phyloP scores from a whole-genome alignment of 2,329 filamentous ascomycete genomes.

The Epicoccum nigrum region DNA sequence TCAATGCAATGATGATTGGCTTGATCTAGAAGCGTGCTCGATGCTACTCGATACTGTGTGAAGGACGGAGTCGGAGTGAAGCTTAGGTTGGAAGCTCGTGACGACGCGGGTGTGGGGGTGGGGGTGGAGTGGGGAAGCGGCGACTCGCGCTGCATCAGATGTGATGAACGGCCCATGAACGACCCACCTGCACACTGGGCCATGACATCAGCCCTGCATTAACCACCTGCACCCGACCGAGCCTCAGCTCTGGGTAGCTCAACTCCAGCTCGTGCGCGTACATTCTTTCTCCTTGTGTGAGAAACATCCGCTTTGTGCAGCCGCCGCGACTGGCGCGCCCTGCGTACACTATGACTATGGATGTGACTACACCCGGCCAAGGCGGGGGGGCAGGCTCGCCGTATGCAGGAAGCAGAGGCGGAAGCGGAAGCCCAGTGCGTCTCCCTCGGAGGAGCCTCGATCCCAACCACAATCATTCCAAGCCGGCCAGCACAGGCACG shows the following conservation, averaged over 20 bases:
- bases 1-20: too few species aligned
- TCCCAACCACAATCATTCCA: too few species aligned
- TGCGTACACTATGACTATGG: too few species aligned
- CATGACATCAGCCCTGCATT: slow-evolving; percentile 12
- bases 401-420: background rate
- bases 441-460: background rate
- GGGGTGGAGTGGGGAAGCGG: too few species aligned
- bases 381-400: slow-evolving; percentile 1
- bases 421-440: background rate
- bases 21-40: too few species aligned
- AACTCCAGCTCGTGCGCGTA: background rate
- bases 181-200: background rate
- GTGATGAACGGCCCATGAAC: too few species aligned
- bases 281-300: background rate
- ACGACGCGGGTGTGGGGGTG: slow-evolving; percentile 4
- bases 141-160: too few species aligned
- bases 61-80: too few species aligned
- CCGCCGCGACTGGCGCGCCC: background rate
- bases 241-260: background rate
- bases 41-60: too few species aligned
- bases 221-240: too few species aligned
- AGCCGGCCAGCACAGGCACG: too few species aligned
- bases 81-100: background rate
- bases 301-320: background rate
- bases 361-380: background rate